Conservation (phyloP, 106 monocot genomes). For the Dendrobium officinale region DNA sequence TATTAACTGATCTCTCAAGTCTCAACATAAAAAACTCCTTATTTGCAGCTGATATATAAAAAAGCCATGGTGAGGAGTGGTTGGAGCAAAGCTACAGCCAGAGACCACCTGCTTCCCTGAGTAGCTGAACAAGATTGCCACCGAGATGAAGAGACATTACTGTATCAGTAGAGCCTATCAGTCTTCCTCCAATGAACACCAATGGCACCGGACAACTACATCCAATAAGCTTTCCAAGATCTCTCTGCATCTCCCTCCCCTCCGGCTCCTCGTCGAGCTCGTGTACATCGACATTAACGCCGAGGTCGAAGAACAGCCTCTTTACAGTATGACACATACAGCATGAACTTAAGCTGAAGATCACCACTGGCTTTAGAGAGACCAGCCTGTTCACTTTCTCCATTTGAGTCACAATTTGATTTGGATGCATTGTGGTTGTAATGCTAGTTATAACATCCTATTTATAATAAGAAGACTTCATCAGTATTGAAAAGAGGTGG, state of each 20-base stretch:
- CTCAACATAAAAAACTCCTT: too few relatives aligned
- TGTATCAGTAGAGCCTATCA: constrained; percentile 50
- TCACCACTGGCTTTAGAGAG: constrained; percentile 33
- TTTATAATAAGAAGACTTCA: background rate
- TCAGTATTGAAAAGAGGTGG: background rate
- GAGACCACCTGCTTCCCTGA: constrained; percentile 53
- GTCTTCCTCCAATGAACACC: constrained; percentile 61
- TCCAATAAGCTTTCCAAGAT: constrained; percentile 29
- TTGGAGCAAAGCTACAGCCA: constrained; percentile 28
- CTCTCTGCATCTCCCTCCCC: constrained; percentile 50
- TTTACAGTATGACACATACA: constrained; percentile 48
- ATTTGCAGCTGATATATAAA: too few relatives aligned
- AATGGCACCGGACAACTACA: constrained; percentile 32
- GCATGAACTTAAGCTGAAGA: constrained; percentile 49
- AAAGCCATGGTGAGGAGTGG: too few relatives aligned
- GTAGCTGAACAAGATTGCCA: constrained; percentile 35
- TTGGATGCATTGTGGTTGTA: background rate
- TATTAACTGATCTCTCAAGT: too few relatives aligned
- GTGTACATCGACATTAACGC: constrained; percentile 28
- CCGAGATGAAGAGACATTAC: constrained; percentile 54
- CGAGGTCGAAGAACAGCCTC: constrained; percentile 41
- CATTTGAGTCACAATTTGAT: constrained; percentile 10
- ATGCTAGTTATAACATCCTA: background rate
- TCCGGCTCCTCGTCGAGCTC: constrained; percentile 45
- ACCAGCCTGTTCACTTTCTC: constrained; percentile 34